Evolutionary conservation across 495 filamentous ascomycete genomes (phyloP), one percentile per base, ranked within the genome.

Genomic region (Xylaria sp.): DNA sequence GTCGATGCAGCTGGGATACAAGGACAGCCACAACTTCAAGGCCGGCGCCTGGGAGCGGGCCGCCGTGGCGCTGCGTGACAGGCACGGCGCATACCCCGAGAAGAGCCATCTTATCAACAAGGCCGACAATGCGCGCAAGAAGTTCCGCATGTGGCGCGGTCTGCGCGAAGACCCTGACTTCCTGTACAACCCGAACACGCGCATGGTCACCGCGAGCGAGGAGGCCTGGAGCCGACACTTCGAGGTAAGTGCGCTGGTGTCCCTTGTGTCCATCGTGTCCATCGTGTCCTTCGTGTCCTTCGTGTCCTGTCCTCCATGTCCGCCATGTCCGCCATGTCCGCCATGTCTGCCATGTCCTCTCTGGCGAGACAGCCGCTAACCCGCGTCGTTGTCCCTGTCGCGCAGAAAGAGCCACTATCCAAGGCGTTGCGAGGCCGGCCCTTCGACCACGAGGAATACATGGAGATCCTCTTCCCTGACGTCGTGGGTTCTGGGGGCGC

Each of bases 31-130:
- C 77, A 85, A 82, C 76, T 86, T 86, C 79, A 86, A 86, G 74
- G 78, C 80, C 26, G 83, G 85, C 61, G 84, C 84, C 11, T 86
- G 84, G 84, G 84, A 86, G 29, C 82, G 83, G 61, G 84, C 84
- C 52, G 79, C 80, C 67, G 76, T 79, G 44, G 83, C 83, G 50
- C 77, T 86, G 43, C 80, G 80, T 74, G 79, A 82, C 26, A 77
- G 80, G 35, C 84, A 86, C 73, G 79, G 78, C 66, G 83, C 83
- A 33, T 84, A 81, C 72, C 83, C 84, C 57, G 80, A 82, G 71
- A 86, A 86, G 79, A 79, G 77, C 72, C 84, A 86, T 48, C 82
- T 86, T 19, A 84, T 86, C 77, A 86, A 86, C 76, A 86, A 86
- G 75, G 84, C 82, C 73, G 84, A 86, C 77, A 86, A 86, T 73